These are phyloP conservation scores for Pholiota conissans DNA, from an alignment of 768 basidiomycete genomes.

Conservation along the genomic window DNA sequence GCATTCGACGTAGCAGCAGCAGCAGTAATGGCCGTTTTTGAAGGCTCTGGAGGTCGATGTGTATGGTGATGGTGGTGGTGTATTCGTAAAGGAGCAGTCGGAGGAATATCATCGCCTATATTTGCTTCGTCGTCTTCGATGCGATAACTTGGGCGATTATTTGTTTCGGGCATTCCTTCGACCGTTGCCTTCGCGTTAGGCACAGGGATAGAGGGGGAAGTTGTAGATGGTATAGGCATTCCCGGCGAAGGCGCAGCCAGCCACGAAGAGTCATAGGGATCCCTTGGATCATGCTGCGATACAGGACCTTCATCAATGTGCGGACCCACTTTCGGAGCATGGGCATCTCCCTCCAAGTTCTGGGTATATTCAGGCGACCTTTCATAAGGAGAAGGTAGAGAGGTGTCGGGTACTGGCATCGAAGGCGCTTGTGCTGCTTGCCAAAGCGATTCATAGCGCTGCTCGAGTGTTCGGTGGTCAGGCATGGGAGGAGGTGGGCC, in stretches of 20 bases:
- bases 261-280: constrained; percentile 11
- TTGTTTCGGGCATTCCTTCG: neutral
- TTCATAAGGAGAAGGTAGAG: constrained; percentile 13
- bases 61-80: constrained; percentile 6
- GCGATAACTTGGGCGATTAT: neutral
- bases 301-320: neutral
- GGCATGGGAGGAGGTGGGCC: constrained; percentile 16
- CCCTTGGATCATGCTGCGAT: neutral
- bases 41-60: neutral
- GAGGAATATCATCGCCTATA: neutral
- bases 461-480: neutral
- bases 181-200: neutral
- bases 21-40: no score
- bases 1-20: neutral
- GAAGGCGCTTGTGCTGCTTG: constrained; percentile 14
- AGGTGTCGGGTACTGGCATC: constrained; percentile 12
- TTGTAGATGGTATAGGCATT: constrained; percentile 10
- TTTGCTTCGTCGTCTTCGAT: neutral
- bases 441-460: constrained; percentile 16
- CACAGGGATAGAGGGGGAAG: constrained; percentile 9
- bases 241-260: constrained; percentile 11
- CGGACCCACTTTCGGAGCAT: neutral
- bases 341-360: neutral
- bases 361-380: neutral
- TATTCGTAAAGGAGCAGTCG: constrained; percentile 15